phyloP scores from a whole-genome alignment of 495 filamentous ascomycete species.

The Penicillium bovifimosum region DNA sequence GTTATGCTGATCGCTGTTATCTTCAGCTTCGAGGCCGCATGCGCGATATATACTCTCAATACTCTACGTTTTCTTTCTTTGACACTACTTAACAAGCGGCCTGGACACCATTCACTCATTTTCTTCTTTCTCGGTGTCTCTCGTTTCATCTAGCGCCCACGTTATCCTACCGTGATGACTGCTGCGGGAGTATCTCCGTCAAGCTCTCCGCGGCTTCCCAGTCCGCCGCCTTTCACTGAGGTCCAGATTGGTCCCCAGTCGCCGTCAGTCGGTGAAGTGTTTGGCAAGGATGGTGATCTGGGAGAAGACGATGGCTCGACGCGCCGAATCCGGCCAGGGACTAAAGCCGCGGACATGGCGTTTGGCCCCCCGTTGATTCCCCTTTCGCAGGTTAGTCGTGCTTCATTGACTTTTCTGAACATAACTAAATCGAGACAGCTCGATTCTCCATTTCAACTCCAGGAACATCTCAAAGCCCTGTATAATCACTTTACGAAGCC shows the following conservation, averaged over 20 bases:
- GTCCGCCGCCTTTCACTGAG: slow-evolving; percentile 83
- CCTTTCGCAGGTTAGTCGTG: slow-evolving; percentile 62
- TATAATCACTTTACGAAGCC: slow-evolving; percentile 73
- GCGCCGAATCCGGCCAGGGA: slow-evolving; percentile 86
- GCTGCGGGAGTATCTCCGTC: slow-evolving; percentile 59
- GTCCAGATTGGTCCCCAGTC: slow-evolving; percentile 85
- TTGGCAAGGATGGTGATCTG: slow-evolving; percentile 32
- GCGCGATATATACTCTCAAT: slow-evolving; percentile 2
- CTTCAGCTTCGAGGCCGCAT: slow-evolving; percentile 12
- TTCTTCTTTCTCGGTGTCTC: slow-evolving; percentile 14
- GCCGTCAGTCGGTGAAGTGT: slow-evolving; percentile 56
- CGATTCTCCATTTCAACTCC: slow-evolving; percentile 95
- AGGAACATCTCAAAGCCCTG: slow-evolving; percentile 92
- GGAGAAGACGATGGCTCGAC: slow-evolving; percentile 59
- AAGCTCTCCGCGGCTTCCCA: slow-evolving; percentile 80
- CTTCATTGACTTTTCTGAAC: neutral
- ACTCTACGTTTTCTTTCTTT: slow-evolving; percentile 12
- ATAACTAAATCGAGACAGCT: slow-evolving; percentile 49
- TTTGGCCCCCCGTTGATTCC: slow-evolving; percentile 84
- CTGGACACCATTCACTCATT: slow-evolving; percentile 22
- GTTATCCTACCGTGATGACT: slow-evolving; percentile 34
- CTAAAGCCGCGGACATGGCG: slow-evolving; percentile 83
- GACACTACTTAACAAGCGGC: slow-evolving; percentile 8
- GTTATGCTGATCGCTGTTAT: slow-evolving; percentile 13
- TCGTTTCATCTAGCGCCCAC: slow-evolving; percentile 19